phyloP scores from a whole-genome alignment of 805 yeast genomes.

The Kodamaea sagamina region DNA sequence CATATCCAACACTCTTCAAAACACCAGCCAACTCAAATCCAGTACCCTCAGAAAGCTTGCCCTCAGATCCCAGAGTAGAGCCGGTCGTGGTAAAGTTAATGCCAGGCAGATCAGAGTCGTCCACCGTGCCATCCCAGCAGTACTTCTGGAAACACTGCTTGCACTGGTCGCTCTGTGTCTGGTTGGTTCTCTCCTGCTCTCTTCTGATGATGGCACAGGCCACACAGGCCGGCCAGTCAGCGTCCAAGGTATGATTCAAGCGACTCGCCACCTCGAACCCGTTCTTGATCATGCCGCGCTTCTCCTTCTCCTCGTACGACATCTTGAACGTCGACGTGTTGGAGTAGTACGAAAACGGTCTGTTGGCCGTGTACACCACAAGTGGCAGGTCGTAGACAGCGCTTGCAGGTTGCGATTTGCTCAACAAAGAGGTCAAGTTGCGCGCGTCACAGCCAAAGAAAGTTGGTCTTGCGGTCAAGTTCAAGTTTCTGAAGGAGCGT shows the following conservation, averaged over 20 bases:
- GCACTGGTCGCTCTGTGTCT: conserved; percentile 28
- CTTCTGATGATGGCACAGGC: conserved; percentile 33
- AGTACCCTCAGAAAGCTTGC: conserved; percentile 22
- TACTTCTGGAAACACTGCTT: conserved; percentile 25
- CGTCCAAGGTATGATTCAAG: conserved; percentile 21
- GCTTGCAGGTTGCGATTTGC: conserved; percentile 9
- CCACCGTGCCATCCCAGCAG: conserved; percentile 29
- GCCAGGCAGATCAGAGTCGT: conserved; percentile 17
- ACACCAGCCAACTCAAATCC: conserved; percentile 17
- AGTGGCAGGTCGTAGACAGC: conserved; percentile 23
- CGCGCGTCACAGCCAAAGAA: conserved; percentile 31
- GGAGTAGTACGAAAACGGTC: conserved; percentile 31
- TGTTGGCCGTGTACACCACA: conserved; percentile 32
- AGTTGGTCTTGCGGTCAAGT: conserved; percentile 30
- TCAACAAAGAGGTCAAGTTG: conserved; percentile 23
- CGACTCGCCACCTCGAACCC: conserved; percentile 31
- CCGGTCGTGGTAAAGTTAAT: conserved; percentile 45
- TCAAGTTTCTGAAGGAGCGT: conserved; percentile 26
- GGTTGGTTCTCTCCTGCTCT: conserved; percentile 25
- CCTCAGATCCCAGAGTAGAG: conserved; percentile 30
- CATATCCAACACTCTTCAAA: conserved; percentile 22
- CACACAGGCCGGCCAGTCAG: conserved; percentile 28
- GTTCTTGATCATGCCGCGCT: conserved; percentile 26
- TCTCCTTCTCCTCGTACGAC: conserved; percentile 26
- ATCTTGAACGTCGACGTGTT: conserved; percentile 32